Evolutionary conservation across 805 yeast species (phyloP).

Genomic region (Kuraishia ogatae): DNA sequence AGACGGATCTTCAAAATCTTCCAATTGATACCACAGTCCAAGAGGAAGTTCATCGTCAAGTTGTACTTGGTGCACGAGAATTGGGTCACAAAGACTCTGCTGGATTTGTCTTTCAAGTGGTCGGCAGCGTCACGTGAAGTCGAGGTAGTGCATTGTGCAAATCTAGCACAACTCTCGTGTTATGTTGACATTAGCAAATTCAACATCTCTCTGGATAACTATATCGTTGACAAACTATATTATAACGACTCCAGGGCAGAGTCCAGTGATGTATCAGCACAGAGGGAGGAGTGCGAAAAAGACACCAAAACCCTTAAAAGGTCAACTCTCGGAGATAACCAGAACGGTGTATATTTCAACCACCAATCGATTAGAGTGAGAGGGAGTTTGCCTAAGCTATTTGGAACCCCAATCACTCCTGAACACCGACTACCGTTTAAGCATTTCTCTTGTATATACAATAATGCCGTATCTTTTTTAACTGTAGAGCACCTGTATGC

Average conservation of each 20-base stretch:
- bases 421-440: conserved; percentile 12
- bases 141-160: conserved; percentile 24
- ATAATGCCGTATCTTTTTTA: conserved; percentile 23
- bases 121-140: conserved; percentile 9
- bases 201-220: conserved; percentile 69
- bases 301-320: too few species aligned
- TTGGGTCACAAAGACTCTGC: conserved; percentile 76
- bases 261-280: too few species aligned
- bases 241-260: conserved; percentile 24
- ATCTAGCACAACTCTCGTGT: conserved; percentile 27
- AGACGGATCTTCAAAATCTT: conserved; percentile 27
- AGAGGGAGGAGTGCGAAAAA: too few species aligned
- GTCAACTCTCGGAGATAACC: too few species aligned
- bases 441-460: conserved; percentile 22
- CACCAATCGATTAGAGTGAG: background rate
- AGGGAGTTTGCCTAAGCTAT: background rate
- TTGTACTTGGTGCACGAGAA: conserved; percentile 83
- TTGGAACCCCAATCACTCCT: background rate
- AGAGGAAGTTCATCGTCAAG: conserved; percentile 45
- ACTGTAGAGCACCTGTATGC: conserved; percentile 16
- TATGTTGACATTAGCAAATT: conserved; percentile 67
- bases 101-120: conserved; percentile 62
- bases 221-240: conserved; percentile 44
- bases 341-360: conserved; percentile 12
- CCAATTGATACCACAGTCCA: conserved; percentile 46